These are phyloP conservation scores for Jaltomata sinuosa DNA, from an alignment of 257 asterid species.

Conservation along the genomic window DNA sequence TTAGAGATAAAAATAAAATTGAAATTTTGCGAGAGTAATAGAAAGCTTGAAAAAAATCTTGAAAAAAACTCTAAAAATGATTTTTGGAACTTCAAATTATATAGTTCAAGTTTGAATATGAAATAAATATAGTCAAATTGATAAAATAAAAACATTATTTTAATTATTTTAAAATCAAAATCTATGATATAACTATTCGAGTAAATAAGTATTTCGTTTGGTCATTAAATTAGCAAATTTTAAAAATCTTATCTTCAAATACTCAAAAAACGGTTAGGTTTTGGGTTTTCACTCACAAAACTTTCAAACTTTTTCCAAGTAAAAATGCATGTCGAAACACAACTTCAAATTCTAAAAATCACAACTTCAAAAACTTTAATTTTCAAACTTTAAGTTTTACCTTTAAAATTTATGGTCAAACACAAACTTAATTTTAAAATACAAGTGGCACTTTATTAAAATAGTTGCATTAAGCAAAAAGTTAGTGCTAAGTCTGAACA, in stretches of 20 bases:
- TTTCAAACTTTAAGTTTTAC: background rate
- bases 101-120: background rate
- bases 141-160: background rate
- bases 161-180: background rate
- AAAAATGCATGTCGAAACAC: background rate
- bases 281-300: background rate
- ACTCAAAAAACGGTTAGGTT: no score
- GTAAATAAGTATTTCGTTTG: no score
- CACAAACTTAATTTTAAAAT: background rate
- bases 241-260: background rate
- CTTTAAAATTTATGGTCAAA: background rate
- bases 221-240: background rate
- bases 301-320: background rate
- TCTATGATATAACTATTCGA: background rate
- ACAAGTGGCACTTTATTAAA: background rate
- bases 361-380: background rate
- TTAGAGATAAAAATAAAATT: background rate
- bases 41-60: background rate
- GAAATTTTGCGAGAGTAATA: background rate
- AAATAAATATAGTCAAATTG: background rate
- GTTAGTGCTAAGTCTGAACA: no score
- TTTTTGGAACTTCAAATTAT: background rate
- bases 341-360: background rate
- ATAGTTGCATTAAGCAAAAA: background rate
- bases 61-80: background rate